phyloP scores from a whole-genome alignment of 805 yeast genomes.

The Candida yuanshanica region DNA sequence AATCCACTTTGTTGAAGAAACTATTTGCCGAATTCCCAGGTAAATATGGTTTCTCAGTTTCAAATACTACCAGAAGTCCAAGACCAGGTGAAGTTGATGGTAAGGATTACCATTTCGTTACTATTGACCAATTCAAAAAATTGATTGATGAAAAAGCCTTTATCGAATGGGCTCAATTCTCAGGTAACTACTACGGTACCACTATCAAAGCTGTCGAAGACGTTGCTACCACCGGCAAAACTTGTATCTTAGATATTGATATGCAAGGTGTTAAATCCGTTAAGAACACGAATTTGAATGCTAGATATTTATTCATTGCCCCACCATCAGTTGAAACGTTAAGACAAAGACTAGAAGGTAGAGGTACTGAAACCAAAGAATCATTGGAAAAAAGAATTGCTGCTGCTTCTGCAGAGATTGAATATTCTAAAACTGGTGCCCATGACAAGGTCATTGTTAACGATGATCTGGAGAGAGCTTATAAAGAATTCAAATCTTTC shows the following conservation, averaged over 20 bases:
- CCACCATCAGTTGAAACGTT: conserved; percentile 89
- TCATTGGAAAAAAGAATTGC: conserved; percentile 75
- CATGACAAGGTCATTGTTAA: conserved; percentile 88
- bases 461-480: conserved; percentile 88
- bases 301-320: conserved; percentile 79
- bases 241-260: conserved; percentile 93
- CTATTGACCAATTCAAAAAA: conserved; percentile 72
- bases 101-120: conserved; percentile 79
- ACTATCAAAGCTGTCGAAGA: conserved; percentile 76
- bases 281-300: conserved; percentile 74
- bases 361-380: conserved; percentile 95
- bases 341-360: conserved; percentile 65
- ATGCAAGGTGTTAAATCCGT: conserved; percentile 98
- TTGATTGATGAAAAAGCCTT: conserved; percentile 72
- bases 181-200: conserved; percentile 97
- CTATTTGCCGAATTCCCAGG: conserved; percentile 87
- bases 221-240: conserved; percentile 50
- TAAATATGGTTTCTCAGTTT: conserved; percentile 88
- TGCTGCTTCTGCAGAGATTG: conserved; percentile 88
- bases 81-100: conserved; percentile 90
- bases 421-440: conserved; percentile 83
- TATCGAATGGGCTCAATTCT: conserved; percentile 97
- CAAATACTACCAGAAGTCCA: conserved; percentile 89
- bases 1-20: conserved; percentile 86
- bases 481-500: conserved; percentile 71